These are phyloP conservation scores for Tricholoma matsutake DNA, from an alignment of 768 basidiomycete species.

Conservation along the genomic window DNA sequence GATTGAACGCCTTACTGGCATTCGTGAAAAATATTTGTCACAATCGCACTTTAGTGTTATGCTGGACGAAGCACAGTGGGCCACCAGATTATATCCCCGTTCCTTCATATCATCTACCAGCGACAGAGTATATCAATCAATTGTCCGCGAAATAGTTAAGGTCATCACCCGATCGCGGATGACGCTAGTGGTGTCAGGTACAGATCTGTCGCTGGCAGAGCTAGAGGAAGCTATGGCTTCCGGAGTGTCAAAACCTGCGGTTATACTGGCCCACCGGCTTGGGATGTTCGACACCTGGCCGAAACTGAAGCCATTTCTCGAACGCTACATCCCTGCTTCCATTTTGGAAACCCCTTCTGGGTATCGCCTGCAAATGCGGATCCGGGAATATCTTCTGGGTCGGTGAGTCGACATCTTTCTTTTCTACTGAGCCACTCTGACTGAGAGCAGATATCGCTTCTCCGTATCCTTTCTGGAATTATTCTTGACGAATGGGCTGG, in stretches of 20 bases:
- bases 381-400: neutral
- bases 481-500: neutral
- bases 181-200: neutral
- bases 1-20: neutral
- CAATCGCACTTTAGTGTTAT: neutral
- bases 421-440: neutral
- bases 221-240: neutral
- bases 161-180: neutral
- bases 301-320: neutral
- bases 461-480: neutral
- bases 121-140: neutral
- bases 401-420: neutral
- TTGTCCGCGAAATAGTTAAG: neutral
- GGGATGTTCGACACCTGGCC: neutral
- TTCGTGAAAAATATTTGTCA: neutral
- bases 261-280: neutral
- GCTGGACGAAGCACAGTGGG: neutral
- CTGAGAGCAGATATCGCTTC: neutral
- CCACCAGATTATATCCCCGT: neutral
- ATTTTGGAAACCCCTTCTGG: neutral
- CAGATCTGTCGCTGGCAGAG: neutral
- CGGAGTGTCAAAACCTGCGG: neutral
- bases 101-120: neutral
- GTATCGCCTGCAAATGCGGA: neutral
- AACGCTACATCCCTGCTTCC: neutral